phyloP scores from a whole-genome alignment of 2,329 filamentous ascomycete species.

The Trichoderma atrobrunneum region DNA sequence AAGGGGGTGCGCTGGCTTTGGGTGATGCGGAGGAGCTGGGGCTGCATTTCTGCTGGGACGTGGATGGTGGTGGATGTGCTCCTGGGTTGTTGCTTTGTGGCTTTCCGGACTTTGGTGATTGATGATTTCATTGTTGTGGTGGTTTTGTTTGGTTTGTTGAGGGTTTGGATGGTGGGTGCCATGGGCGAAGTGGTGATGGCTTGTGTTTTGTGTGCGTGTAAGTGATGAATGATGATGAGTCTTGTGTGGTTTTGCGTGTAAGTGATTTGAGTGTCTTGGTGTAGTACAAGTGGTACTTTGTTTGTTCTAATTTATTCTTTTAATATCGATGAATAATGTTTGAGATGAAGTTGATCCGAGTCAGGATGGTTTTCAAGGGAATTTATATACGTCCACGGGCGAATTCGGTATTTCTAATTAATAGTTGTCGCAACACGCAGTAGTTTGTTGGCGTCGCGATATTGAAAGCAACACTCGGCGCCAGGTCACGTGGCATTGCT shows the following conservation, averaged over 20 bases:
- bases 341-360: neutral
- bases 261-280: neutral
- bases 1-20: conserved; percentile 48
- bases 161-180: conserved; percentile 9
- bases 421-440: neutral
- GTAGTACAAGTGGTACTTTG: neutral
- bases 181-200: neutral
- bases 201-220: neutral
- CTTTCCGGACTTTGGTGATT: neutral
- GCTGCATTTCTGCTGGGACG: conserved; percentile 19
- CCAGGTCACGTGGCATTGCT: conserved; percentile 22
- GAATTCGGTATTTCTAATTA: neutral
- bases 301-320: neutral
- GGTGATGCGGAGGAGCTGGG: conserved; percentile 46
- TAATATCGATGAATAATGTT: neutral
- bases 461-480: conserved; percentile 25
- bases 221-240: neutral
- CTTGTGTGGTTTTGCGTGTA: neutral
- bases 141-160: neutral
- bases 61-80: too few relatives aligned
- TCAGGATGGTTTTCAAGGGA: neutral
- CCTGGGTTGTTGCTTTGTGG: neutral
- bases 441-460: conserved; percentile 12
- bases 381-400: neutral
- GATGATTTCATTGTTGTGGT: neutral